Percentiles rank a stretch among this genome's conserved stretches.
Conservation (phyloP, 23 red algal species). For the Gracilaria caudata region DNA sequence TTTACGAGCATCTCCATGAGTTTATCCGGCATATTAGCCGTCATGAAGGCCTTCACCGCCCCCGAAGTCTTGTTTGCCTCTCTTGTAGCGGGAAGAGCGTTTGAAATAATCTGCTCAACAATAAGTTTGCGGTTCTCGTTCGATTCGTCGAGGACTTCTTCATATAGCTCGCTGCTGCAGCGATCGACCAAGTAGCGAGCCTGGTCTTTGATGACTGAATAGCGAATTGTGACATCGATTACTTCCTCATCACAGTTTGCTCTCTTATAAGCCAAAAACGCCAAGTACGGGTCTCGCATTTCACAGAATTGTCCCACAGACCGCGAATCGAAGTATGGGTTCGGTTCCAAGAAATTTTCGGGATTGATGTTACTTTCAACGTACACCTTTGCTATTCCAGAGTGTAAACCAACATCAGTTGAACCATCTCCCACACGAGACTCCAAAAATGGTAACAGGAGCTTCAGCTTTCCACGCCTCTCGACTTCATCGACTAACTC, state of each 20-base stretch:
- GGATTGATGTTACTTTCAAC: conserved; percentile 97
- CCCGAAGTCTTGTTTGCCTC: conserved; percentile 86
- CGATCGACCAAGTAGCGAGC: conserved; percentile 95
- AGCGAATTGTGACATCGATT: conserved; percentile 79
- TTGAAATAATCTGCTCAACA: conserved; percentile 87
- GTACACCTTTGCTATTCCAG: conserved; percentile 96
- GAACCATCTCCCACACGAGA: conserved; percentile 89
- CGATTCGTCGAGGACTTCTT: conserved; percentile 78
- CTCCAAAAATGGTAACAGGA: conserved; percentile 91
- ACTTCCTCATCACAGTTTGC: conserved; percentile 95
- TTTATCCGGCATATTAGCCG: conserved; percentile 87
- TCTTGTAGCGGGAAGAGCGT: conserved; percentile 78
- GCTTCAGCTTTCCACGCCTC: conserved; percentile 76
- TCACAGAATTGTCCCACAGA: conserved; percentile 97
- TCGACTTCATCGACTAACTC: conserved; percentile 86
- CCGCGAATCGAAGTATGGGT: conserved; percentile 92
- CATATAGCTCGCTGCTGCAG: conserved; percentile 81
- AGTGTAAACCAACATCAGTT: conserved; percentile 92
- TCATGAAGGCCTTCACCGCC: conserved; percentile 97
- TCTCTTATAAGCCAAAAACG: conserved; percentile 86
- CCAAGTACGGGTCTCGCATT: conserved; percentile 93
- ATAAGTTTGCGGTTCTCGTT: conserved; percentile 87
- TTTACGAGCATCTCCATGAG: conserved; percentile 98
- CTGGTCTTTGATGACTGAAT: conserved; percentile 92
- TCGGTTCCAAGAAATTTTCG: conserved; percentile 97